These are phyloP conservation scores for Maudiozyma turicensis DNA, from an alignment of 805 yeast genomes.

Conservation along the genomic window DNA sequence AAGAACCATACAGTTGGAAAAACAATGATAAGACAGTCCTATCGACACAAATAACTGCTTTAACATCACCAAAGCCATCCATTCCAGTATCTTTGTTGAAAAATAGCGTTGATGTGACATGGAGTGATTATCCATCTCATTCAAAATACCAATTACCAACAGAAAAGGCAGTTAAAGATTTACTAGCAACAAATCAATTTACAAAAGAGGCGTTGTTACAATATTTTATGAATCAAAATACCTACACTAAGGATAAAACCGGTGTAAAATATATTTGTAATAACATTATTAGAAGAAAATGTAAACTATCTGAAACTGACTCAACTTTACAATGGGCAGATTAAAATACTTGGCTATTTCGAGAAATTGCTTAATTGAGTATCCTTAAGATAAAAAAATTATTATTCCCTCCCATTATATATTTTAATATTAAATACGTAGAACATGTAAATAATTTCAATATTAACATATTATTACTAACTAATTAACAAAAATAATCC, in stretches of 20 bases:
- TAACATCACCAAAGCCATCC: constrained; percentile 27
- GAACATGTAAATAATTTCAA: no score
- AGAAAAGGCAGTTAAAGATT: constrained; percentile 52
- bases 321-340: constrained; percentile 2
- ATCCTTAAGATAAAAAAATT: no score
- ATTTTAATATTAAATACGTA: no score
- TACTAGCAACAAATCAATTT: constrained; percentile 44
- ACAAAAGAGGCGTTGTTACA: constrained; percentile 58
- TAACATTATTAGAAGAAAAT: constrained; percentile 8
- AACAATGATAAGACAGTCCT: constrained; percentile 16
- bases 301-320: not conserved
- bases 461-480: no score
- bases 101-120: constrained; percentile 28
- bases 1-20: constrained; percentile 42
- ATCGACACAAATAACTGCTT: constrained; percentile 12
- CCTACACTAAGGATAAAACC: constrained; percentile 18
- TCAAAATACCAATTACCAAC: constrained; percentile 64
- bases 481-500: no score
- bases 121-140: constrained; percentile 35
- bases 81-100: constrained; percentile 25
- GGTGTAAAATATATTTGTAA: constrained; percentile 16
- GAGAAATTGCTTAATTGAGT: no score
- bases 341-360: not conserved
- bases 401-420: no score
- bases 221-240: constrained; percentile 37